Conservation (phyloP, 331 rosid genomes). For the Prunus yedoensis region DNA sequence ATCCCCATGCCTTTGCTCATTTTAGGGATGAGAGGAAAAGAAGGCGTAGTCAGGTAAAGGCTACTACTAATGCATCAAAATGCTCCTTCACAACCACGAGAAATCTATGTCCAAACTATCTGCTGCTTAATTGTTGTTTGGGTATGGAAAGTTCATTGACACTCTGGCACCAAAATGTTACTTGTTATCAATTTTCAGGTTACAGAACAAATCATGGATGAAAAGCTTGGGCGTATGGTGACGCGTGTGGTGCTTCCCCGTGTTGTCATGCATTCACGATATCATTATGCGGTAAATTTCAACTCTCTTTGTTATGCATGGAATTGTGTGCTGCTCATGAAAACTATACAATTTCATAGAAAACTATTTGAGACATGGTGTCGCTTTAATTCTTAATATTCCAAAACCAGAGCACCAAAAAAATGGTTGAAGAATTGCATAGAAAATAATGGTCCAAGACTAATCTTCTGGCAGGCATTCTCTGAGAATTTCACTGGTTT, state of each 20-base stretch:
- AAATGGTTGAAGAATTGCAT: not conserved
- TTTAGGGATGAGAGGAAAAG: conserved; percentile 95
- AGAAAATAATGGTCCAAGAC: not conserved
- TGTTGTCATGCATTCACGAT: conserved; percentile 91
- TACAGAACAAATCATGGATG: conserved; percentile 88
- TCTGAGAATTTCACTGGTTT: conserved; percentile 89
- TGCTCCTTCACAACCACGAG: not conserved
- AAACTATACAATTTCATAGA: not conserved
- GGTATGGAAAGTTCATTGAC: conserved; percentile 16
- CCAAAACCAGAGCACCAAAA: not conserved
- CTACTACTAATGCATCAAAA: not conserved
- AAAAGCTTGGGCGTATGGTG: conserved; percentile 82
- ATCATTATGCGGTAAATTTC: conserved; percentile 78
- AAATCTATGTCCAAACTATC: not conserved
- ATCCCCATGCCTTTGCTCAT: conserved; percentile 97
- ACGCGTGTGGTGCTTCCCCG: conserved; percentile 98
- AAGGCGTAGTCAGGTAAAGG: conserved; percentile 75
- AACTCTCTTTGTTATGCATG: not conserved
- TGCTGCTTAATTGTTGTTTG: not conserved
- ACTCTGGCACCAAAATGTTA: conserved; percentile 18
- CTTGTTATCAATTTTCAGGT: conserved; percentile 51
- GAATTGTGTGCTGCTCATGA: not conserved
- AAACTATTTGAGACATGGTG: not conserved
- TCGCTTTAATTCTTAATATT: not conserved
- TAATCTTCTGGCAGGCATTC: conserved; percentile 64